A percentile compares a stretch with the other conserved stretches of the same genome.
Conservation (phyloP, 495 filamentous ascomycete species). For the Penicillium cinerascens region DNA sequence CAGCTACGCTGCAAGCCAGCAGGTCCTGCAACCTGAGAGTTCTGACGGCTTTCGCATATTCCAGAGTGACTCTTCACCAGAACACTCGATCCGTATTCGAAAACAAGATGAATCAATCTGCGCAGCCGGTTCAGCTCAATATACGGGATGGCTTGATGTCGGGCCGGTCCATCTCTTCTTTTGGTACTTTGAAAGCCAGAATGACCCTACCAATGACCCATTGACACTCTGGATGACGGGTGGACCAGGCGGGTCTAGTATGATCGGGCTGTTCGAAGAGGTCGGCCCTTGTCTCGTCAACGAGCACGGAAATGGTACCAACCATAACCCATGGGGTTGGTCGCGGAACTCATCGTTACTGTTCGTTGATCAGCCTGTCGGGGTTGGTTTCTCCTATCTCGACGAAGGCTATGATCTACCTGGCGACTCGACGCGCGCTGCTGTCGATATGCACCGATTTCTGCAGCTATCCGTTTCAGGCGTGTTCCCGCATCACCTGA, state of each 20-base stretch:
- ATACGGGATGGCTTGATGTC: constrained; percentile 39
- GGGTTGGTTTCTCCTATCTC: constrained; percentile 43
- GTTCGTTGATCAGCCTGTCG: constrained; percentile 46
- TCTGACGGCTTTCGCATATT: constrained; percentile 14
- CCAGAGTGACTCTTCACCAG: constrained; percentile 20
- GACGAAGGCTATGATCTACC: constrained; percentile 29
- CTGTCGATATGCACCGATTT: constrained; percentile 34
- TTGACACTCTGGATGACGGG: constrained; percentile 59
- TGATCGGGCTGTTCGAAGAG: constrained; percentile 38
- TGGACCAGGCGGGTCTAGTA: constrained; percentile 41
- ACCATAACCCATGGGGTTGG: constrained; percentile 1
- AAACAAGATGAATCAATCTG: constrained; percentile 39
- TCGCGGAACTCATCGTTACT: constrained; percentile 24
- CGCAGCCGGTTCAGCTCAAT: constrained; percentile 34
- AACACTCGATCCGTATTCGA: constrained; percentile 37
- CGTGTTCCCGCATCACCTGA: neutral
- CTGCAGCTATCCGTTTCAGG: neutral
- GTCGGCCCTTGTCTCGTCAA: constrained; percentile 35
- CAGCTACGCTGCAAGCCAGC: neutral
- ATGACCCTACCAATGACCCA: constrained; percentile 48
- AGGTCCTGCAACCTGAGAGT: neutral
- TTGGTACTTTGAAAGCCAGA: constrained; percentile 58
- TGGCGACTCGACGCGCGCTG: constrained; percentile 23
- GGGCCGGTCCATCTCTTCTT: constrained; percentile 39
- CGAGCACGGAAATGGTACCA: neutral